Evolutionary conservation across 352 stramenopile genomes (phyloP).

Genomic region (Phytopythium aichiense): DNA sequence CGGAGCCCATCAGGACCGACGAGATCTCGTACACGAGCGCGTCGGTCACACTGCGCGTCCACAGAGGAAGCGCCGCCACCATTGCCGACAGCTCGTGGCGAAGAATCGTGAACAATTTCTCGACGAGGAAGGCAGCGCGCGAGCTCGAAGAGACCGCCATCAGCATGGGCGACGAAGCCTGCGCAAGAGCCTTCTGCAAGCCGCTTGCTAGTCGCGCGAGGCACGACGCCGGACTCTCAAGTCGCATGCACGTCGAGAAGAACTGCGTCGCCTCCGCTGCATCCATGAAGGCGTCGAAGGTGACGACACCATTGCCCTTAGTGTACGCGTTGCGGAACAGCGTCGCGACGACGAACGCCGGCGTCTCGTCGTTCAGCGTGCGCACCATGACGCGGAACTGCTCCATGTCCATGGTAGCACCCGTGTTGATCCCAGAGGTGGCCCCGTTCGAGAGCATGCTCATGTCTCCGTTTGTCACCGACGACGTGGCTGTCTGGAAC

Average conservation of each 20-base stretch:
- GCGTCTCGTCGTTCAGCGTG: constrained; percentile 77
- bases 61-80: constrained; percentile 43
- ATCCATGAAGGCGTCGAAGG: constrained; percentile 87
- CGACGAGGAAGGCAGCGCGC: constrained; percentile 39
- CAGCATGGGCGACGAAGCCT: constrained; percentile 13
- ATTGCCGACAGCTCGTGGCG: constrained; percentile 33
- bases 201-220: constrained; percentile 30
- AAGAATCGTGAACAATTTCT: constrained; percentile 52
- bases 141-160: constrained; percentile 39
- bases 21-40: constrained; percentile 50
- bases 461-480: constrained; percentile 18
- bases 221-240: constrained; percentile 55
- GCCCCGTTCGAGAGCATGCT: constrained; percentile 10
- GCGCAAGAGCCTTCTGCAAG: neutral
- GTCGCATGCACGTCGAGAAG: constrained; percentile 82
- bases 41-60: constrained; percentile 51
- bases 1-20: constrained; percentile 32
- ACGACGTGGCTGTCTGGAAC: constrained; percentile 85
- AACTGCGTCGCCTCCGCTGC: constrained; percentile 81
- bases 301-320: constrained; percentile 69
- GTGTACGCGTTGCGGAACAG: constrained; percentile 68
- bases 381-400: constrained; percentile 88
- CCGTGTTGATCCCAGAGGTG: constrained; percentile 11
- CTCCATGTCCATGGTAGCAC: constrained; percentile 84
- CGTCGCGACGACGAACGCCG: constrained; percentile 50